These are phyloP conservation scores for Blastocystis hominis DNA, from an alignment of 352 stramenopile genomes.

Conservation along the genomic window DNA sequence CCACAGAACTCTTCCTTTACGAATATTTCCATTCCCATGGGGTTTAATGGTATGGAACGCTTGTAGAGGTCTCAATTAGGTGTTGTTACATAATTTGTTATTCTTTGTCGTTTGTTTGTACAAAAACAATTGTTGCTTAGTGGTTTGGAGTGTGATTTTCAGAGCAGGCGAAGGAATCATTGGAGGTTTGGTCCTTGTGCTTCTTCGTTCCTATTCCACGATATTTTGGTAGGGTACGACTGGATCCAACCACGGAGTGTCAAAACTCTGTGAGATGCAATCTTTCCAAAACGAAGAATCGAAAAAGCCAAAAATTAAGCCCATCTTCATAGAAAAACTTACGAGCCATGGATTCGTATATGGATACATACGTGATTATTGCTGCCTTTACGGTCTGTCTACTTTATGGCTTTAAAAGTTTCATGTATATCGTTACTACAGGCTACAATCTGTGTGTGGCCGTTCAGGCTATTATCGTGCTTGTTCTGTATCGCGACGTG, in stretches of 20 bases:
- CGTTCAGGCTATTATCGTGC: background rate
- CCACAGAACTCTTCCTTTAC: slow-evolving; percentile 11
- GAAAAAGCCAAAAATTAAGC: too few species aligned
- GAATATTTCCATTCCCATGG: slow-evolving; percentile 48
- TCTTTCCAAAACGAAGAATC: too few species aligned
- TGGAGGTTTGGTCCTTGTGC: too few species aligned
- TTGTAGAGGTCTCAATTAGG: background rate
- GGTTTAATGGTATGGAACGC: background rate
- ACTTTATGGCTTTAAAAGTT: background rate
- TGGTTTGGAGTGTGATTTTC: too few species aligned
- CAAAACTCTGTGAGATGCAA: too few species aligned
- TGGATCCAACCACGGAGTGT: too few species aligned
- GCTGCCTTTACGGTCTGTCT: background rate
- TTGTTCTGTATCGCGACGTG: background rate
- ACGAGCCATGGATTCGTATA: background rate
- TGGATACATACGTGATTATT: background rate
- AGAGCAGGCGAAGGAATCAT: too few species aligned
- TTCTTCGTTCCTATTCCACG: too few species aligned
- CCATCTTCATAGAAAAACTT: background rate
- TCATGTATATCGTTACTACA: background rate
- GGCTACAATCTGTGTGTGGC: background rate
- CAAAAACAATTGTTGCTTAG: background rate
- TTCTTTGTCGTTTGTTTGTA: background rate
- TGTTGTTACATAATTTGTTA: slow-evolving; percentile 9
- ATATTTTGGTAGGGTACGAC: too few species aligned